Evolutionary conservation across 2,329 filamentous ascomycete species (phyloP).

Genomic region (Penicillium sp.): DNA sequence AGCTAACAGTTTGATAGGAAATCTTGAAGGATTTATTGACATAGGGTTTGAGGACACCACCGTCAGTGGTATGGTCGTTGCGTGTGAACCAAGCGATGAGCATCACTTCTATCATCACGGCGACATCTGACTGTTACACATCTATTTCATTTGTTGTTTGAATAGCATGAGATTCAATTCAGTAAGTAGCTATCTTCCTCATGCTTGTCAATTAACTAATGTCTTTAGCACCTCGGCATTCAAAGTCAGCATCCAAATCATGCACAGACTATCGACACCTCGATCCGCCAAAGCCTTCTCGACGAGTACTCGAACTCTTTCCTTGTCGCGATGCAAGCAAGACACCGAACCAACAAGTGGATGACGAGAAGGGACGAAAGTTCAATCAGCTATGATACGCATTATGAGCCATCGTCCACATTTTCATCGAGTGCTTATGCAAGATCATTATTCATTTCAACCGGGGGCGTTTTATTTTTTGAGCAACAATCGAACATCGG

Average conservation of each 20-base stretch:
- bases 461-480: background rate
- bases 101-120: background rate
- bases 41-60: background rate
- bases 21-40: background rate
- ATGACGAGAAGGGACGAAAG: background rate
- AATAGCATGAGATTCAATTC: background rate
- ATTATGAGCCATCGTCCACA: background rate
- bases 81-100: background rate
- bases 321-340: background rate
- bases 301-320: background rate
- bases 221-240: background rate
- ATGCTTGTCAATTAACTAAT: background rate
- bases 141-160: background rate
- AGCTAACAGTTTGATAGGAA: background rate
- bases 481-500: background rate
- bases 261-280: background rate
- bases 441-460: background rate
- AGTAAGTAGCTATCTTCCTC: background rate
- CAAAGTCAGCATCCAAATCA: background rate
- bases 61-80: conserved; percentile 1
- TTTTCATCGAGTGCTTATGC: background rate
- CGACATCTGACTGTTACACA: background rate
- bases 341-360: background rate
- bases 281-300: background rate
- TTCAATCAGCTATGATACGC: background rate